Evolutionary conservation across 352 stramenopile species (phyloP), one percentile per base, ranked within the genome.

Genomic region (Aphanomyces stellatus): DNA sequence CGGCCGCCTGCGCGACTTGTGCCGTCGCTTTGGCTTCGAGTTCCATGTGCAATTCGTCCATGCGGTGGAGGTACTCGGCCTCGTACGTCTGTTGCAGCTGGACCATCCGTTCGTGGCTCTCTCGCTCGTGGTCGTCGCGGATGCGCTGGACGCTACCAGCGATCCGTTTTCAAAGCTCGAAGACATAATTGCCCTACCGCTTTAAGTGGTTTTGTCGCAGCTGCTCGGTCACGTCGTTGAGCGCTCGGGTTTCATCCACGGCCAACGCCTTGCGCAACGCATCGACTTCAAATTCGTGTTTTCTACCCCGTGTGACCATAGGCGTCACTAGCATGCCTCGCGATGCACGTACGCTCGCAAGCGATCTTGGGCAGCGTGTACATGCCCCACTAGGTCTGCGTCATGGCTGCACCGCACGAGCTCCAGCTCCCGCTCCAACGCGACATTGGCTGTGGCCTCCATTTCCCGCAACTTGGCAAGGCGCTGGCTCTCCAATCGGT

Each of bases 41-140:
- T 37, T 57, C 30, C 4, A 22, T 19, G 7, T 57, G 22, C 15
- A 57, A 30, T 1, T 7, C 27, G 19, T 57, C 49, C 49, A 57
- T 57, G 49, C 49, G 49, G 4, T 34, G 22, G 11, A 57, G 15
- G 49, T 57, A 57, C 30, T 57, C 49, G 30, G 49, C 49, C 33
- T 57, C 49, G 49, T 57, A 57, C n/a, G 49, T 57, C 33, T 57
- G 49, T n/a, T 57, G 49, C 0, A 57, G 49, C 49, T 57, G 49
- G 25, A 35, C 49, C 25, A 57, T 15, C 19, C 49, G 49, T 7
- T 57, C 49, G 19, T 22, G 10, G 49, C 49, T 15, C 11, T 35
- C 17, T 7, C 5, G 25, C 15, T 57, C 49, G 30, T 57, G 49
- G 6, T 57, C 49, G 22, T 57, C 49, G 11, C 49, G 49, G 22